These are phyloP conservation scores for Fusarium tupiense DNA, from an alignment of 2,329 filamentous ascomycete genomes.

Conservation along the genomic window DNA sequence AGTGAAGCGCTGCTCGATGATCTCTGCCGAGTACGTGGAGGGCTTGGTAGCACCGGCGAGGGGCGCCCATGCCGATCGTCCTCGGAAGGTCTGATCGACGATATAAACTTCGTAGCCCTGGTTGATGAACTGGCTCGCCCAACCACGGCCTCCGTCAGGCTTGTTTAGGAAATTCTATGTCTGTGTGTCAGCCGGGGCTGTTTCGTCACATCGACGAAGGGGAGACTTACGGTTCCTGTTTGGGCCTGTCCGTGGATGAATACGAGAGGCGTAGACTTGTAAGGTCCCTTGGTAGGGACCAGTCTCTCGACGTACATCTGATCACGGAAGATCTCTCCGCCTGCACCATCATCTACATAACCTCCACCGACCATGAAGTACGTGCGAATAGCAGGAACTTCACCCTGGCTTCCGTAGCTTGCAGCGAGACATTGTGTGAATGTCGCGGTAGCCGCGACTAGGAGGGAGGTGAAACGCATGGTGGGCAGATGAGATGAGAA, in stretches of 20 bases:
- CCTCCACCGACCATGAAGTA: slow-evolving; percentile 30
- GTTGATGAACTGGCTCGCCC: slow-evolving; percentile 33
- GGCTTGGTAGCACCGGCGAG: slow-evolving; percentile 24
- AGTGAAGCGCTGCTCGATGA: slow-evolving; percentile 36
- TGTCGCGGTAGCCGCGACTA: not conserved
- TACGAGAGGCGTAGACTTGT: slow-evolving; percentile 22
- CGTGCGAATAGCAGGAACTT: slow-evolving; percentile 26
- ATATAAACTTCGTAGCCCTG: slow-evolving; percentile 39
- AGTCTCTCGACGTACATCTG: slow-evolving; percentile 40
- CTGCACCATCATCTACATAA: slow-evolving; percentile 32
- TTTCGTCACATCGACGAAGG: not conserved
- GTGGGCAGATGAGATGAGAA: not conserved
- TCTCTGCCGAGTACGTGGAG: slow-evolving; percentile 25
- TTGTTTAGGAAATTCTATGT: slow-evolving; percentile 38
- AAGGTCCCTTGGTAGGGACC: slow-evolving; percentile 10
- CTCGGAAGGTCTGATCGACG: slow-evolving; percentile 37
- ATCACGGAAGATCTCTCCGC: slow-evolving; percentile 34
- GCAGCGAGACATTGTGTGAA: not conserved
- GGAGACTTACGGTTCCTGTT: slow-evolving; percentile 28
- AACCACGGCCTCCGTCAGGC: slow-evolving; percentile 35
- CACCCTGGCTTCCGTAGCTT: not conserved
- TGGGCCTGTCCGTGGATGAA: slow-evolving; percentile 37
- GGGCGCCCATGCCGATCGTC: slow-evolving; percentile 34
- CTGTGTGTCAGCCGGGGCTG: not conserved
- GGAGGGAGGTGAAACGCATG: not conserved